phyloP scores from a whole-genome alignment of 345 rosid genomes.

The Syzygium aqueum region DNA sequence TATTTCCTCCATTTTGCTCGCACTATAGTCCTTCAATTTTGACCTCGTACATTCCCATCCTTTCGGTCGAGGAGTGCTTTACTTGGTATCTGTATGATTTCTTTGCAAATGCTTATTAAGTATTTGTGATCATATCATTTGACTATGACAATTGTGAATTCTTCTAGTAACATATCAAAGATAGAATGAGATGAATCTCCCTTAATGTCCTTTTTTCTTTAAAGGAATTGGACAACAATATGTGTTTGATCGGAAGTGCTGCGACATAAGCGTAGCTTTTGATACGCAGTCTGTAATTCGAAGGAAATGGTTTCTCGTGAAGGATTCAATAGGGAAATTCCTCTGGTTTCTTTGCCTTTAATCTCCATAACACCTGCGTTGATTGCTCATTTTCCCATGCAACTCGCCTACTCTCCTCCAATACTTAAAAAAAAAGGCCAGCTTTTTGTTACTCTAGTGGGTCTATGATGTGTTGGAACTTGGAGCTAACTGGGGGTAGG shows the following conservation, averaged over 20 bases:
- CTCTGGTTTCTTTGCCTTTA: neutral
- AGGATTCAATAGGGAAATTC: neutral
- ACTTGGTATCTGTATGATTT: neutral
- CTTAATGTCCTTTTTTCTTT: neutral
- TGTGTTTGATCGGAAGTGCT: neutral
- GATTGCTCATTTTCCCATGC: constrained; percentile 1
- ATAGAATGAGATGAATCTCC: neutral
- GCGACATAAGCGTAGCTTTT: neutral
- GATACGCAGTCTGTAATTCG: neutral
- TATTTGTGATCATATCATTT: neutral
- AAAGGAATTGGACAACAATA: neutral
- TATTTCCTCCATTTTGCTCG: neutral
- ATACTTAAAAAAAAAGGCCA: neutral
- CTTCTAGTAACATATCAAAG: neutral
- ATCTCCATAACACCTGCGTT: neutral
- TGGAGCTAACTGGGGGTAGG: neutral
- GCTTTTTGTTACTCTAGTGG: neutral
- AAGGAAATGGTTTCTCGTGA: neutral
- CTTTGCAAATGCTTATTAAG: neutral
- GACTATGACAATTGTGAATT: neutral
- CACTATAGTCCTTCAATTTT: neutral
- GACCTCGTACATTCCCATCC: neutral
- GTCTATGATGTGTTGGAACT: neutral
- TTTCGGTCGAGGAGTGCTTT: neutral
- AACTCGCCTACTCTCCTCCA: neutral